A percentile compares a stretch with the other conserved stretches of the same genome.
Conservation (phyloP, 2,329 filamentous ascomycete genomes). For the Coniella vitis region DNA sequence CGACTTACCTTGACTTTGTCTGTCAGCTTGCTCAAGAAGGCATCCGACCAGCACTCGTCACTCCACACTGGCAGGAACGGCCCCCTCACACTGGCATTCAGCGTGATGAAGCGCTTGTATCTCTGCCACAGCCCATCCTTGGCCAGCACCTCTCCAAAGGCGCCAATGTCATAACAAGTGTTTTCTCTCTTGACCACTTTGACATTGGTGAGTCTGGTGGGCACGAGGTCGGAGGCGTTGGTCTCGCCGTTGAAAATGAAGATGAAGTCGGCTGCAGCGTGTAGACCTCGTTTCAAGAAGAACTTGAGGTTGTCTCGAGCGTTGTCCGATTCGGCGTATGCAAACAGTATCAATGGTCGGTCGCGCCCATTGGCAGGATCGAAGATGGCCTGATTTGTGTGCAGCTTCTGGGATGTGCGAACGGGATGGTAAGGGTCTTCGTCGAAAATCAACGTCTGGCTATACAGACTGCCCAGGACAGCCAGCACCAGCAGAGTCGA, state of each 20-base stretch:
- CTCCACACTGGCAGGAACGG: slow-evolving; percentile 28
- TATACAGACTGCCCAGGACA: background rate
- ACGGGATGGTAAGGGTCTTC: background rate
- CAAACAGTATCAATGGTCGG: slow-evolving; percentile 25
- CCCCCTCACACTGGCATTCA: slow-evolving; percentile 26
- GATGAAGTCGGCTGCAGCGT: slow-evolving; percentile 28
- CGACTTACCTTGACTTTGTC: slow-evolving; percentile 23
- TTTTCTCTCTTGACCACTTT: slow-evolving; percentile 22
- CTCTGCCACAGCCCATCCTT: slow-evolving; percentile 24
- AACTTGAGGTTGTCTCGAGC: slow-evolving; percentile 25
- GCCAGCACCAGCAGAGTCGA: background rate
- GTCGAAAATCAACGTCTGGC: background rate
- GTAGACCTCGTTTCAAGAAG: slow-evolving; percentile 27
- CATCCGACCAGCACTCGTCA: slow-evolving; percentile 27
- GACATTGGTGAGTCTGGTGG: slow-evolving; percentile 23
- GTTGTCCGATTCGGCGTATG: slow-evolving; percentile 25
- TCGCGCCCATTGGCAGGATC: background rate
- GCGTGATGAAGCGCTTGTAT: slow-evolving; percentile 27
- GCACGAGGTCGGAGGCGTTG: slow-evolving; percentile 14
- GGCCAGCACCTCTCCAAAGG: slow-evolving; percentile 24
- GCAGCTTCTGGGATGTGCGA: background rate
- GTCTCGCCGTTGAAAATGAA: slow-evolving; percentile 29
- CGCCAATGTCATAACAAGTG: slow-evolving; percentile 26
- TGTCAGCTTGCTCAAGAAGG: slow-evolving; percentile 23
- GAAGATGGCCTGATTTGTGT: background rate